These are phyloP conservation scores for Aspergillus nidulans DNA, from an alignment of 495 filamentous ascomycete genomes.

Conservation along the genomic window DNA sequence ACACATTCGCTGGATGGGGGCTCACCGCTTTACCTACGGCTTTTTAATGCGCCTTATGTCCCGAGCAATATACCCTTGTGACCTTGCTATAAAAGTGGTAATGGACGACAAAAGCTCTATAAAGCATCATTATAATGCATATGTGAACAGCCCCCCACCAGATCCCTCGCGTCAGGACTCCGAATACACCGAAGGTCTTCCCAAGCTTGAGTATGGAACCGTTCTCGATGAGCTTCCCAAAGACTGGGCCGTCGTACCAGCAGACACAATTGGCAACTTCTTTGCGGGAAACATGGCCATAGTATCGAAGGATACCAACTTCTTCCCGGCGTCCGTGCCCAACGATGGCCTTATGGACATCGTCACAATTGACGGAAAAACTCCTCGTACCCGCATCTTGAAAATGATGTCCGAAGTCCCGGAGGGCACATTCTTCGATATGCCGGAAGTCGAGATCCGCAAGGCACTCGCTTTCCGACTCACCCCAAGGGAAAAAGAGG, in stretches of 20 bases:
- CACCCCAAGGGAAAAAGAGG: constrained; percentile 62
- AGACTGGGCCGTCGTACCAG: constrained; percentile 66
- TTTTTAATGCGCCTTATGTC: constrained; percentile 67
- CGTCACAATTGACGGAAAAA: constrained; percentile 71
- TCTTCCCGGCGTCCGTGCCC: constrained; percentile 82
- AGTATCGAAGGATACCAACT: constrained; percentile 81
- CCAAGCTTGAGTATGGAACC: constrained; percentile 72
- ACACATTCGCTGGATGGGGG: constrained; percentile 87
- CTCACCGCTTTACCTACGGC: constrained; percentile 76
- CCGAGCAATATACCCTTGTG: constrained; percentile 78
- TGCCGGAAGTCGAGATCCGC: constrained; percentile 68
- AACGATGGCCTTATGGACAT: constrained; percentile 85
- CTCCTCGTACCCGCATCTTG: constrained; percentile 58
- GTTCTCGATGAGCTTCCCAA: constrained; percentile 69
- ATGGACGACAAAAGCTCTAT: constrained; percentile 73
- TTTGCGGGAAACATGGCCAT: constrained; percentile 93
- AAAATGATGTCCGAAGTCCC: constrained; percentile 66
- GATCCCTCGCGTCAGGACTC: constrained; percentile 20
- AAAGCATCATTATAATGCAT: constrained; percentile 63
- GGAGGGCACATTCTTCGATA: constrained; percentile 69
- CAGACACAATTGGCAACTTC: constrained; percentile 82
- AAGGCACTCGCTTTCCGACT: constrained; percentile 83
- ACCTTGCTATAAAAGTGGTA: constrained; percentile 77
- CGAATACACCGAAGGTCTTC: constrained; percentile 51
- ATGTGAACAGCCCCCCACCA: constrained; percentile 32